These are phyloP conservation scores for Mrakia hoshinonis DNA, from an alignment of 768 basidiomycete species.

Conservation along the genomic window DNA sequence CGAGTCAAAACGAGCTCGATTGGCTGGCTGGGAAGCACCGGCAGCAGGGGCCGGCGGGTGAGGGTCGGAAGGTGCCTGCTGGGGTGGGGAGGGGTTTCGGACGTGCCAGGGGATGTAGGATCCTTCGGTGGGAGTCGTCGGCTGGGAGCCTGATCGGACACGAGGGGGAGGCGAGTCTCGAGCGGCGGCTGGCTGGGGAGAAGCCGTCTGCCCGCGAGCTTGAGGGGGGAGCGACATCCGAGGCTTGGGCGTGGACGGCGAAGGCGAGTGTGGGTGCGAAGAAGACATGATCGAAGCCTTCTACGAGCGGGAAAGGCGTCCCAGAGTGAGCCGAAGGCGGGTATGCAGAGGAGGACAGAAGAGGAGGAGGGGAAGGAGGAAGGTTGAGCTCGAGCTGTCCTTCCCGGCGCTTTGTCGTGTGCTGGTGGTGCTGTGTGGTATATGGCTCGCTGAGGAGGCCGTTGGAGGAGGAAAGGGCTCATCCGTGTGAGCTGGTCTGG, in stretches of 20 bases:
- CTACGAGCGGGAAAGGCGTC: not conserved
- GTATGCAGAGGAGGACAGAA: not conserved
- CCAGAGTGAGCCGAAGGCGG: not conserved
- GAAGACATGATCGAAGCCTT: not conserved
- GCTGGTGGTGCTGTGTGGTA: too few relatives aligned
- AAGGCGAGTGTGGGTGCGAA: not conserved
- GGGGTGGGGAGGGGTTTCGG: not conserved
- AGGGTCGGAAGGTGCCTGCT: not conserved
- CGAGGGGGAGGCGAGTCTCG: not conserved
- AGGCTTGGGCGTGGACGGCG: not conserved
- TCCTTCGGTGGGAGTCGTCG: not conserved
- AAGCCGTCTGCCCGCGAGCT: not conserved
- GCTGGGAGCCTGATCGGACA: not conserved
- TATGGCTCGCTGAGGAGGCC: too few relatives aligned
- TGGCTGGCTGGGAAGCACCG: not conserved
- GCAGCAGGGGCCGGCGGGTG: not conserved
- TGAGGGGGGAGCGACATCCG: not conserved
- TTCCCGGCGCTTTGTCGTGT: too few relatives aligned
- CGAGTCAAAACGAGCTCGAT: too few relatives aligned
- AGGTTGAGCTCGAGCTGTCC: not conserved
- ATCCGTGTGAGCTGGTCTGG: too few relatives aligned
- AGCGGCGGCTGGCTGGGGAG: not conserved
- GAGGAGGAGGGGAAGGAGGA: not conserved
- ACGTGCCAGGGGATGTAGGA: not conserved
- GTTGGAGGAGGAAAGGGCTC: too few relatives aligned